Base-by-base conservation (phyloP, 1,139 yeast species). In the Oligophagozyma castellii region DNA sequence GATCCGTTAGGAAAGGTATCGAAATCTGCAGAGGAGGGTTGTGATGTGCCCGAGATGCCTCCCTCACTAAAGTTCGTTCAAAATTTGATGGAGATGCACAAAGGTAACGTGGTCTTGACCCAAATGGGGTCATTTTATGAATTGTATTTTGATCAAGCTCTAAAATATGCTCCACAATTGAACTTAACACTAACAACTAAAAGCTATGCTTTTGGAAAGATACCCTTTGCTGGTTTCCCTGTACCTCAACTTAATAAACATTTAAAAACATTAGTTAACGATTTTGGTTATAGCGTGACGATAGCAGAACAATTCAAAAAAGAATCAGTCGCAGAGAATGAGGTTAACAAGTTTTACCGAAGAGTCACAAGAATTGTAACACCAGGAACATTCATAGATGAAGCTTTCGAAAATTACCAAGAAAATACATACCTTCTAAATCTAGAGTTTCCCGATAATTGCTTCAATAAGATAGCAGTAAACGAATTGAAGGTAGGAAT, bases 161-260 rank as follows among this genome's bases (percentile, higher is more conserved):
- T 70, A 15, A 63, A 62, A 22, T 75, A 66, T 50, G 94, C 83
- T 0, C 76, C 80, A 2, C 55, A 69, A 34, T 55, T 89, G 29
- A 86, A 86, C 21, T 55, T 89, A 16, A 65, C 69, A 26, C 53
- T 72, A 5, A 69, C 79, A 4, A 59, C 58, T 29, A 67, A 58
- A 44, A 57, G 51, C 11, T 51, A 56, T 38, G 67, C 68, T 22
- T 61, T 55, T 21, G 67, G 63, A 26, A 55, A 54, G 5, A 70
- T 84, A 1, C 72, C 93, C 1, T 83, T 89, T 80, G 83, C 95
- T 0, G 98, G 98, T 0, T 89, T 89, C 44, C 96, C 98, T 0
- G 59, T 67, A 6, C 56, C 56, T 28, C 84, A 76, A 38, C 54
- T 84, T 19, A 79, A 75, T 33, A 69, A 83, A 36, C 84, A 80